Conservation (phyloP, 2,329 filamentous ascomycete genomes). For the Nothopassalora personata region DNA sequence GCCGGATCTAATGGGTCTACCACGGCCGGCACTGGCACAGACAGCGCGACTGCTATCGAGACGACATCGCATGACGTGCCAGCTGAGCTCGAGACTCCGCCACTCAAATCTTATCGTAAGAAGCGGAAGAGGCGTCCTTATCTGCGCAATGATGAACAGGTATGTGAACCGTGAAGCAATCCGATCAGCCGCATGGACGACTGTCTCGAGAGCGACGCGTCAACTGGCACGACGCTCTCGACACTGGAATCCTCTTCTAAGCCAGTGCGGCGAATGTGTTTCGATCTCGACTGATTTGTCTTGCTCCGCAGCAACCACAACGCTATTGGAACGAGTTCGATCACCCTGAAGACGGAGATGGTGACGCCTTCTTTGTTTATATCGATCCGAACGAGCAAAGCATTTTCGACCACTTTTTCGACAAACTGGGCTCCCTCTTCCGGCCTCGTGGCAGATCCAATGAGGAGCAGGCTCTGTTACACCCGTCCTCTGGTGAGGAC, state of each 20-base stretch:
- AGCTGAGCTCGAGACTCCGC: constrained; percentile 35
- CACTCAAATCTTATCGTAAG: constrained; percentile 40
- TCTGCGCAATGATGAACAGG: neutral
- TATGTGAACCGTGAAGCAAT: neutral
- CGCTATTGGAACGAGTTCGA: constrained; percentile 86
- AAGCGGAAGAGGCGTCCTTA: constrained; percentile 26
- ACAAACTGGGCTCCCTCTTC: constrained; percentile 41
- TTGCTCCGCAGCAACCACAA: constrained; percentile 23
- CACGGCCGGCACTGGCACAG: constrained; percentile 15
- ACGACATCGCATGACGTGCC: constrained; percentile 26
- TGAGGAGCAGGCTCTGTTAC: constrained; percentile 20
- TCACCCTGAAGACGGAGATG: constrained; percentile 63
- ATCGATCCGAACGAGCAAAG: constrained; percentile 65
- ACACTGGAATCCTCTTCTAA: too few species aligned
- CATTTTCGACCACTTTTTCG: constrained; percentile 58
- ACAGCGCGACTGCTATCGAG: constrained; percentile 31
- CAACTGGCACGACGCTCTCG: too few species aligned
- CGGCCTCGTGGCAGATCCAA: constrained; percentile 25
- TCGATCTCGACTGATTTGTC: too few species aligned
- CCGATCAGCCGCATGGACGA: too few species aligned
- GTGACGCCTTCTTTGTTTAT: constrained; percentile 63
- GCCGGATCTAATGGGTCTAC: constrained; percentile 35
- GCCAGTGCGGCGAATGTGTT: too few species aligned
- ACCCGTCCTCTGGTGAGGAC: constrained; percentile 7
- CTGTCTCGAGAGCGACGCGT: too few species aligned